Evolutionary conservation across 441 rosid genomes (phyloP).

Genomic region (Theobroma grandiflorum): DNA sequence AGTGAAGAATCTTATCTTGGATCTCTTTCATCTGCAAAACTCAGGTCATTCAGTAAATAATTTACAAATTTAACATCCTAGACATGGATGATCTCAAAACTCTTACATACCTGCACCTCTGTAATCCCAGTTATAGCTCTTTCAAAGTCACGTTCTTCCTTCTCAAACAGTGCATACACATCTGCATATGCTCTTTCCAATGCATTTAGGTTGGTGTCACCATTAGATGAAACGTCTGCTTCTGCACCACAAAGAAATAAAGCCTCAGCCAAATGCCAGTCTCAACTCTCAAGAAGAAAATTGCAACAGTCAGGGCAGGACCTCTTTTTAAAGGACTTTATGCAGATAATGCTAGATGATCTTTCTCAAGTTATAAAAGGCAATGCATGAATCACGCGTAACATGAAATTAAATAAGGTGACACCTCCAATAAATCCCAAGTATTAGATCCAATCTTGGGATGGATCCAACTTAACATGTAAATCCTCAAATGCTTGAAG

Average conservation of each 20-base stretch:
- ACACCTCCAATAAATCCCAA: neutral
- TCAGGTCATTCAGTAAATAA: conserved; percentile 18
- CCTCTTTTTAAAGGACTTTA: neutral
- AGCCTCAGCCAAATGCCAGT: conserved; percentile 9
- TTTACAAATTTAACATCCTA: neutral
- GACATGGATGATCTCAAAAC: conserved; percentile 17
- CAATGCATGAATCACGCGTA: neutral
- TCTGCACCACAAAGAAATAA: conserved; percentile 46
- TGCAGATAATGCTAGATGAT: neutral
- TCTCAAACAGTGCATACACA: conserved; percentile 60
- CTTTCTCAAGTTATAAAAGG: neutral
- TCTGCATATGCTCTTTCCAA: conserved; percentile 46
- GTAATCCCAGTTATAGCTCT: conserved; percentile 58
- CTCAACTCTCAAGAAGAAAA: conserved; percentile 18
- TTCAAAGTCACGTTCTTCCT: conserved; percentile 73
- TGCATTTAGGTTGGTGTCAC: conserved; percentile 42
- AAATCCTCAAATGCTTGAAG: neutral
- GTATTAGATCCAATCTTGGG: neutral
- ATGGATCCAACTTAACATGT: neutral
- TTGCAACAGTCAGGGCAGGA: neutral
- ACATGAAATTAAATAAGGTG: neutral
- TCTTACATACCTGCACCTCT: conserved; percentile 67
- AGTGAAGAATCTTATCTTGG: conserved; percentile 63
- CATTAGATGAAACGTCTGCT: conserved; percentile 47
- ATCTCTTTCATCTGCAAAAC: conserved; percentile 76